These are phyloP conservation scores for Trichaptum fuscoviolaceum DNA, from an alignment of 768 basidiomycete genomes.

Conservation along the genomic window DNA sequence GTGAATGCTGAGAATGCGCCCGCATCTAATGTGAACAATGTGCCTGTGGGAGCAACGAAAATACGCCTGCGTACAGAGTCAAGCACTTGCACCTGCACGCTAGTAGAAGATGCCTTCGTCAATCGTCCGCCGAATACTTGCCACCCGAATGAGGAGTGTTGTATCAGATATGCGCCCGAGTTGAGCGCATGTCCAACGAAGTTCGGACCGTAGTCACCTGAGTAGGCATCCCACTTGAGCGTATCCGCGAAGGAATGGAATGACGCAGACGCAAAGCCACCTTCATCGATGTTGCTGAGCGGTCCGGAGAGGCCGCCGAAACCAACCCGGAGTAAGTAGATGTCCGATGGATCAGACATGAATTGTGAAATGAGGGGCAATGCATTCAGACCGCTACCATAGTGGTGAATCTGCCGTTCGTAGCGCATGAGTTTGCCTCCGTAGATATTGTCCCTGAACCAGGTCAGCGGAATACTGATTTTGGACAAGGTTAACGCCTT, in stretches of 20 bases:
- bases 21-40: constrained; percentile 42
- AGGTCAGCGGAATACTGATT: background rate
- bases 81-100: constrained; percentile 37
- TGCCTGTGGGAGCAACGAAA: constrained; percentile 45
- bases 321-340: constrained; percentile 46
- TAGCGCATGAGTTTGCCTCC: constrained; percentile 50
- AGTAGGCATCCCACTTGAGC: constrained; percentile 52
- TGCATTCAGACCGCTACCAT: constrained; percentile 51
- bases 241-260: constrained; percentile 58
- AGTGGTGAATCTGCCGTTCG: constrained; percentile 56
- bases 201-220: constrained; percentile 56
- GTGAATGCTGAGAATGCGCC: constrained; percentile 43
- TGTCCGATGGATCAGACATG: constrained; percentile 40
- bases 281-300: constrained; percentile 50
- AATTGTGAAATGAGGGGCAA: constrained; percentile 48
- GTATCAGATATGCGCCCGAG: constrained; percentile 36
- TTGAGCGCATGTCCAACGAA: constrained; percentile 51
- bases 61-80: constrained; percentile 47
- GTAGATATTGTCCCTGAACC: constrained; percentile 50
- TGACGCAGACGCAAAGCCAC: constrained; percentile 53
- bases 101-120: constrained; percentile 30
- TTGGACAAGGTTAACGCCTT: constrained; percentile 10
- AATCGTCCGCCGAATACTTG: constrained; percentile 53
- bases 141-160: constrained; percentile 57
- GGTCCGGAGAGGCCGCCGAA: constrained; percentile 50